Conservation (phyloP, 139 green algal genomes). For the Micractinium conductrix region DNA sequence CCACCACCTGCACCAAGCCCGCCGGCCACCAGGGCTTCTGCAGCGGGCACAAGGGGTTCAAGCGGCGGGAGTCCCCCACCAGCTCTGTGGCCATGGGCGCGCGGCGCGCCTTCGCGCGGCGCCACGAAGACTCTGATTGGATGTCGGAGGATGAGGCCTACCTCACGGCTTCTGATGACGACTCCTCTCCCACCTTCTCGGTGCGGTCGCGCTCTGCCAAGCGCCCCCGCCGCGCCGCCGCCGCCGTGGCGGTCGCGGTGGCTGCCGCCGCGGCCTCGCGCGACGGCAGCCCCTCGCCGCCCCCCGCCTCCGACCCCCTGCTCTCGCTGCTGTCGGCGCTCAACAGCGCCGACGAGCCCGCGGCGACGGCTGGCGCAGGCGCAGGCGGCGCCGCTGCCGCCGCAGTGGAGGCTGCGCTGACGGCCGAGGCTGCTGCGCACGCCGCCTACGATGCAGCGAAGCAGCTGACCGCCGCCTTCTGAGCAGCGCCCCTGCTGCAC, state of each 20-base stretch:
- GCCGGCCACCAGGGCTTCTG: slow-evolving; percentile 62
- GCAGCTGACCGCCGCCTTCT: background rate
- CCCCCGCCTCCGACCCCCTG: slow-evolving; percentile 25
- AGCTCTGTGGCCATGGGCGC: background rate
- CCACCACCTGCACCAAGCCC: slow-evolving; percentile 52
- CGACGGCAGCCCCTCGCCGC: background rate
- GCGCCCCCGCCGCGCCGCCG: slow-evolving; percentile 11
- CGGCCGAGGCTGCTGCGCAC: slow-evolving; percentile 4
- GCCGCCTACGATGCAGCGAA: slow-evolving; percentile 20
- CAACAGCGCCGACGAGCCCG: background rate
- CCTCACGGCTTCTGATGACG: slow-evolving; percentile 14
- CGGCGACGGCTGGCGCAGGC: too few species aligned
- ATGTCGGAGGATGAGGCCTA: slow-evolving; percentile 34
- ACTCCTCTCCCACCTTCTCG: slow-evolving; percentile 12
- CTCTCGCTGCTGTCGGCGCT: slow-evolving; percentile 35
- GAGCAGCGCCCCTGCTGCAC: background rate
- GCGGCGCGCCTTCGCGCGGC: background rate
- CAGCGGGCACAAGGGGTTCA: slow-evolving; percentile 60
- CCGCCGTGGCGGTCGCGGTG: background rate
- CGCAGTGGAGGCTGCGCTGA: background rate
- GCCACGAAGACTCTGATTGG: slow-evolving; percentile 2
- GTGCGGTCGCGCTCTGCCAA: slow-evolving; percentile 3
- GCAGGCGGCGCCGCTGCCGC: background rate
- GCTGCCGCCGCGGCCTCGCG: slow-evolving; percentile 1
- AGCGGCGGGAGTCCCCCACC: slow-evolving; percentile 31